Base-by-base conservation (phyloP, 2,329 filamentous ascomycete genomes). In the Colletotrichum paranaense region DNA sequence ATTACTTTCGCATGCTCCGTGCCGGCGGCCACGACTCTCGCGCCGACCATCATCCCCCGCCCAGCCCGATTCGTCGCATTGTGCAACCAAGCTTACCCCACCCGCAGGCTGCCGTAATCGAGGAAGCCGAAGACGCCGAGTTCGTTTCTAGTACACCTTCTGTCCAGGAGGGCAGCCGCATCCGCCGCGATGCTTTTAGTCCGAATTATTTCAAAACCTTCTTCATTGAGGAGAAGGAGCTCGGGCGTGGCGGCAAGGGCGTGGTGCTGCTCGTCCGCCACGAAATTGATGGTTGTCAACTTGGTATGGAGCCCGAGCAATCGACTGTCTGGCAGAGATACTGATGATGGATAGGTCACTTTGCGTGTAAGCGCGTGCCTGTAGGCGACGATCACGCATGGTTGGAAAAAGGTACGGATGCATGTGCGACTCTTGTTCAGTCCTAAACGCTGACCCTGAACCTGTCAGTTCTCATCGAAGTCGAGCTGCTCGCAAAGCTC, bases 311-410 rank as follows among this genome's bases (percentile, higher is more conserved):
- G 68, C 53, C 19, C 24, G 14, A 24, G 11, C 14, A 14, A 46
- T 11, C 7, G 9, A 58, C 11, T 32, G 4, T 2, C 14, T 14
- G 7, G n/a, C 11, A 7, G 35, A 49, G 52, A 52, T 53, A 30
- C 78, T 80, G 55, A 62, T 59, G 22, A 11, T 26, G 30, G 8
- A 55, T 26, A 78, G 78, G 97, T 1, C 90, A 97, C 76, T 99
- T 97, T 82, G 97, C 97, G 14, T 99, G 97, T 87, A 99, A 99
- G 83, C 91, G 97, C 58, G 95, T 99, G 0, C 97, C 97, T 0
- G 97, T 99, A 4, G 94, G 97, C 16, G 93, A 99, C 79, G 94
- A 98, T 78, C 96, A 98, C 79, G 91, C 92, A 74, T 98, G 97
- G 97, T 86, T 99, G 16, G 95, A 98, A 82, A 98, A 98, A 83